Percentiles rank a stretch among this genome's conserved stretches.
Conservation (phyloP, 129 eudicot genomes). For the Artemisia tridentata region DNA sequence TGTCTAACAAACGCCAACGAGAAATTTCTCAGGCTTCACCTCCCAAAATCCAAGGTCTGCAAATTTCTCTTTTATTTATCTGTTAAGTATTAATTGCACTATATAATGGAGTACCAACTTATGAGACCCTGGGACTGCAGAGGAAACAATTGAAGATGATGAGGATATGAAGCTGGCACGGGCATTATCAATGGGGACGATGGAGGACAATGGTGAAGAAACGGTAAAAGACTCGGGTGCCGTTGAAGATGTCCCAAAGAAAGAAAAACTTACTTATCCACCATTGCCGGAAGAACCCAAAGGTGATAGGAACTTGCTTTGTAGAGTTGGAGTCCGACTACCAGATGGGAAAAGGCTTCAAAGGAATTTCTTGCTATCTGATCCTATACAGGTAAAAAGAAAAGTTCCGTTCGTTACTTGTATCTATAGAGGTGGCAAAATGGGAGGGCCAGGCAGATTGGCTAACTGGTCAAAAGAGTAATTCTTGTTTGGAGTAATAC, state of each 20-base stretch:
- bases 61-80: neutral
- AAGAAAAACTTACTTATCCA: slow-evolving; percentile 46
- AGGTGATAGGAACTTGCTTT: slow-evolving; percentile 63
- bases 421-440: neutral
- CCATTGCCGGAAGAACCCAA: slow-evolving; percentile 81
- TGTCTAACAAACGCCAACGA: slow-evolving; percentile 66
- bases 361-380: slow-evolving; percentile 66
- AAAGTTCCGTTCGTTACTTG: neutral
- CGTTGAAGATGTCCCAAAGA: slow-evolving; percentile 22
- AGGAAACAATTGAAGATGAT: slow-evolving; percentile 54
- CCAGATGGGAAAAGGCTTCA: slow-evolving; percentile 87
- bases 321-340: slow-evolving; percentile 82
- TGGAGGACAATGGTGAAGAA: slow-evolving; percentile 32
- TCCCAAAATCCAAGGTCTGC: slow-evolving; percentile 44
- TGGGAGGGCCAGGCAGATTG: neutral
- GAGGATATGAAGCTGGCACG: slow-evolving; percentile 68
- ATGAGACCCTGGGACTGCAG: slow-evolving; percentile 31
- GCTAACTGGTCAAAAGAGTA: neutral
- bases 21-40: slow-evolving; percentile 43
- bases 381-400: slow-evolving; percentile 41
- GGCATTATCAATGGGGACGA: slow-evolving; percentile 64
- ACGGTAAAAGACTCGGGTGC: slow-evolving; percentile 28
- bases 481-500: too few species aligned
- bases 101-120: neutral
- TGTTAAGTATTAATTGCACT: neutral